Evolutionary conservation across 495 filamentous ascomycete genomes (phyloP).

Genomic region (Bacidia gigantensis): DNA sequence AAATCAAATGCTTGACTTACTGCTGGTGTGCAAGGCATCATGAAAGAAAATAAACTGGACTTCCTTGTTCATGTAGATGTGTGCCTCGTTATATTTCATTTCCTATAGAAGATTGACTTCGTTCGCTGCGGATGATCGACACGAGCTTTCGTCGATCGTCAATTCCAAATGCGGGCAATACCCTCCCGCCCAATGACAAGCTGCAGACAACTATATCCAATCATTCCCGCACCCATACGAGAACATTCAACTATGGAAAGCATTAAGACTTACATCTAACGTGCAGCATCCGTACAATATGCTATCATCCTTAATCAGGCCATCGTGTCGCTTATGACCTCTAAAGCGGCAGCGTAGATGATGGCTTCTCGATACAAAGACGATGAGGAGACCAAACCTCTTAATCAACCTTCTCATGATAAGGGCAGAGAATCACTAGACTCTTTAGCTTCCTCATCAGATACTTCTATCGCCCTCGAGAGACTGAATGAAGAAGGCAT

Average conservation of each 20-base stretch:
- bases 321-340: neutral
- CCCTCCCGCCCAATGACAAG: neutral
- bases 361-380: slow-evolving; percentile 18
- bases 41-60: no score
- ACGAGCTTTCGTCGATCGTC: neutral
- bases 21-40: no score
- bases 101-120: neutral
- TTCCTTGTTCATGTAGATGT: no score
- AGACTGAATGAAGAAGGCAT: slow-evolving; percentile 38
- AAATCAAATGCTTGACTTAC: no score
- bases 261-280: no score
- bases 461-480: slow-evolving; percentile 66
- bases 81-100: neutral
- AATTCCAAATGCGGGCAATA: neutral
- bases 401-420: slow-evolving; percentile 7
- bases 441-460: slow-evolving; percentile 56
- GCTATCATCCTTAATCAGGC: neutral
- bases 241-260: no score
- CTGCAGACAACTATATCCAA: neutral
- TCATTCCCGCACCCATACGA: neutral
- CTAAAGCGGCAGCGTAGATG: neutral
- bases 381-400: slow-evolving; percentile 14
- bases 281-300: no score
- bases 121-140: neutral
- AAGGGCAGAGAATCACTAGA: slow-evolving; percentile 36